Evolutionary conservation across 176 grass and related monocot species (phyloP).

Genomic region (maize (Zea mays)): DNA sequence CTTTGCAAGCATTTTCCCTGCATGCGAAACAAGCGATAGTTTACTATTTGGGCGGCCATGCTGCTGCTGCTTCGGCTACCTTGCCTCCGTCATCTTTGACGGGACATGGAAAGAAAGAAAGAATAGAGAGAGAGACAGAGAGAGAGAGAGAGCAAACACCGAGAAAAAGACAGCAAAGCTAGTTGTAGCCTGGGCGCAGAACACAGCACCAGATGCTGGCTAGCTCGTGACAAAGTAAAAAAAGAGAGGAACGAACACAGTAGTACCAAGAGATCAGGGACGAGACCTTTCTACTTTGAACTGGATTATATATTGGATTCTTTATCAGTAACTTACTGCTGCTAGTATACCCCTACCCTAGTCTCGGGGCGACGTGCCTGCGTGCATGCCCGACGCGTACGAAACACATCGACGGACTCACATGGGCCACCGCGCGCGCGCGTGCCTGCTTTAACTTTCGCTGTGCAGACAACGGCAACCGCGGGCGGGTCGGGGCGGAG

Average conservation of each 20-base stretch:
- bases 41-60: background rate
- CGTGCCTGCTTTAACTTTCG: too few relatives aligned
- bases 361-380: background rate
- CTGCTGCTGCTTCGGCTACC: background rate
- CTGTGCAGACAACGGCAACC: constrained; percentile 47
- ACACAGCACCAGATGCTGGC: constrained; percentile 18
- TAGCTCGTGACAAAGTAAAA: background rate
- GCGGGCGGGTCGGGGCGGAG: constrained; percentile 45
- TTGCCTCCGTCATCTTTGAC: constrained; percentile 19
- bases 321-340: background rate
- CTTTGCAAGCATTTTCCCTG: too few relatives aligned
- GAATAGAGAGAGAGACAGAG: too few relatives aligned
- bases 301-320: too few relatives aligned
- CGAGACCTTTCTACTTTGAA: background rate
- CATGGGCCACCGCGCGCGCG: too few relatives aligned
- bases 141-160: background rate
- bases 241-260: background rate
- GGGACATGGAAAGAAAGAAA: constrained; percentile 16
- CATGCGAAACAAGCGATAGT: too few relatives aligned
- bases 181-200: background rate
- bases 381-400: constrained; percentile 5
- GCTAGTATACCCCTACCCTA: background rate
- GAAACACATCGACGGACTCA: background rate
- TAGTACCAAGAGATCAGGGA: background rate
- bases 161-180: constrained; percentile 17